Base-by-base conservation (phyloP, 2,329 filamentous ascomycete genomes). In the Orbilia oligospora region DNA sequence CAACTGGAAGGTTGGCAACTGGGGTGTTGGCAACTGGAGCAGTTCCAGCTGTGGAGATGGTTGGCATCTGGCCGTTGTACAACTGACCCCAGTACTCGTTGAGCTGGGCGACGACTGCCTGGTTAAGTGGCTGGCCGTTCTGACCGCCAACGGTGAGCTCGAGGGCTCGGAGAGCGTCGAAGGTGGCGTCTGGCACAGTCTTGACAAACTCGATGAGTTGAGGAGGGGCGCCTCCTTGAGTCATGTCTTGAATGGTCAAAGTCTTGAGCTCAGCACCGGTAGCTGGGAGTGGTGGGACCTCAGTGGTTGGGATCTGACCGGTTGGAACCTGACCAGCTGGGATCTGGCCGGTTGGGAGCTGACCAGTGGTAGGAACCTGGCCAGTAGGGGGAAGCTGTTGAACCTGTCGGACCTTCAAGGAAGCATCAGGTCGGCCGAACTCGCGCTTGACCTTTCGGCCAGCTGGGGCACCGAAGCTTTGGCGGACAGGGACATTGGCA, bases 161-260 rank as follows among this genome's bases (percentile, higher is more conserved):
- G 33, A 72, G 69, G n/a, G 48, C 58, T 10, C 58, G 48, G 48
- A 72, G 58, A 63, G 63, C 44, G 27, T 72, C 58, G 33, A 72
- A 72, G 12, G 36, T 44, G 22, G 22, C 10, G 2, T 56, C 48
- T 8, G 30, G 22, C 16, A 72, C 69, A 33, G 22, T 44, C 22
- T 53, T 27, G 22, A 72, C 58, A 16, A 72, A 72, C 18, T 49
- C n/a, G 18, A 65, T 63, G 20, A 72, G 58, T 22, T 72, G 16
- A 12, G 46, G 48, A 16, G 69, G 69, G 6, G 69, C 69, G 12
- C 30, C 16, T 12, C 64, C 58, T 9, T 41, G 16, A 20, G 63
- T 72, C 69, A 72, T 72, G 41, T 63, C 56, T 20, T 36, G 58
- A n/a, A 72, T 53, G 36, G 55, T 46, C 6, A 41, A 24, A 2